Percentiles rank a stretch among this genome's conserved stretches.
These are phyloP conservation scores for Acidomyces sp. DNA, from an alignment of 495 filamentous ascomycete species.

Conservation along the genomic window DNA sequence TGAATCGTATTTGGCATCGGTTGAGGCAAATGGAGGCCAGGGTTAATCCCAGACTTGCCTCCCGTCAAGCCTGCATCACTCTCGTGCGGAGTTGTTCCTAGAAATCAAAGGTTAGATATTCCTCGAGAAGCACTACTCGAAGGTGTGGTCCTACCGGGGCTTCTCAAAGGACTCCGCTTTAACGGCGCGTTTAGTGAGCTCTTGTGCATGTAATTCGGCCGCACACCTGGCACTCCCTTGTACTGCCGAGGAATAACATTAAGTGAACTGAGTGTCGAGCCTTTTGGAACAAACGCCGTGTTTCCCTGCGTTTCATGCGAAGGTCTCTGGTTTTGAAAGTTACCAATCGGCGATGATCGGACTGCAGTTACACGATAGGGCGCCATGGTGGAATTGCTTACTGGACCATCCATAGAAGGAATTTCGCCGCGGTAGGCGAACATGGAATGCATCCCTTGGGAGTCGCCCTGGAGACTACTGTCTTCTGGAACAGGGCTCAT, in stretches of 20 bases:
- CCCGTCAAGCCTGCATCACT: neutral
- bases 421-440: conserved; percentile 13
- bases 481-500: conserved; percentile 10
- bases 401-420: conserved; percentile 4
- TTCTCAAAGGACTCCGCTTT: conserved; percentile 12
- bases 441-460: neutral
- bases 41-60: neutral
- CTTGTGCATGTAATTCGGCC: neutral
- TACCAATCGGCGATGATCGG: conserved; percentile 3
- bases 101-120: neutral
- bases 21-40: neutral
- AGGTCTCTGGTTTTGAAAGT: no score
- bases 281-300: neutral
- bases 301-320: conserved; percentile 2
- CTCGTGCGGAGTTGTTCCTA: conserved; percentile 7
- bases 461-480: neutral
- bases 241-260: conserved; percentile 4
- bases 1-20: conserved; percentile 1
- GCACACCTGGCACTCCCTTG: neutral
- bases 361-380: conserved; percentile 1
- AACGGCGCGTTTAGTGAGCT: conserved; percentile 8
- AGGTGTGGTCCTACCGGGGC: conserved; percentile 8
- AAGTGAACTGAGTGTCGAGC: conserved; percentile 8
- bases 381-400: neutral
- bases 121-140: neutral